Conservation (phyloP, 768 basidiomycete species). For the Tulasnella sp. region DNA sequence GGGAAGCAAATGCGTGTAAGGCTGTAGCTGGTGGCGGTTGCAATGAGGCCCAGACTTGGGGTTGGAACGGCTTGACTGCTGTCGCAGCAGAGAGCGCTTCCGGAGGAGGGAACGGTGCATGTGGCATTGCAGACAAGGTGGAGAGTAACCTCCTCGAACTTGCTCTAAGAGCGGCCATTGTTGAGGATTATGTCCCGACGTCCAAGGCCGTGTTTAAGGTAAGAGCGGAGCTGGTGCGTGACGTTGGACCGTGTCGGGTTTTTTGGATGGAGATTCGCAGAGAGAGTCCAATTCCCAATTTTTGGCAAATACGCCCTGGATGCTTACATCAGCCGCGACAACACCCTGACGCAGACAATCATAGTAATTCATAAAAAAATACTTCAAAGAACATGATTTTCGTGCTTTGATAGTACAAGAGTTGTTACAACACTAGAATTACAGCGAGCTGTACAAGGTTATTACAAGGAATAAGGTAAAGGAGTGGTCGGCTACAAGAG, state of each 20-base stretch:
- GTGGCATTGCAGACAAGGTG: constrained; percentile 20
- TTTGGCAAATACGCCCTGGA: constrained; percentile 7
- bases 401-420: background rate
- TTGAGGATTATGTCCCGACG: background rate
- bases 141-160: constrained; percentile 14
- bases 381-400: background rate
- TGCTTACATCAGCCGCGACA: background rate
- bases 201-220: background rate
- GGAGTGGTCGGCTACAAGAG: background rate
- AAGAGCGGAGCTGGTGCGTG: background rate
- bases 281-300: constrained; percentile 7
- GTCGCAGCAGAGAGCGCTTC: constrained; percentile 24
- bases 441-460: background rate
- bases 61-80: constrained; percentile 24
- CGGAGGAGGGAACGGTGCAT: constrained; percentile 25
- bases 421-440: background rate
- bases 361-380: background rate
- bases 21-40: constrained; percentile 70
- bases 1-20: constrained; percentile 68
- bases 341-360: background rate
- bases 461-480: background rate
- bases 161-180: constrained; percentile 5
- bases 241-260: background rate
- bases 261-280: background rate
- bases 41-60: constrained; percentile 52